Evolutionary conservation across 176 grass and related monocot species (phyloP).

Genomic region (Olyra latifolia): DNA sequence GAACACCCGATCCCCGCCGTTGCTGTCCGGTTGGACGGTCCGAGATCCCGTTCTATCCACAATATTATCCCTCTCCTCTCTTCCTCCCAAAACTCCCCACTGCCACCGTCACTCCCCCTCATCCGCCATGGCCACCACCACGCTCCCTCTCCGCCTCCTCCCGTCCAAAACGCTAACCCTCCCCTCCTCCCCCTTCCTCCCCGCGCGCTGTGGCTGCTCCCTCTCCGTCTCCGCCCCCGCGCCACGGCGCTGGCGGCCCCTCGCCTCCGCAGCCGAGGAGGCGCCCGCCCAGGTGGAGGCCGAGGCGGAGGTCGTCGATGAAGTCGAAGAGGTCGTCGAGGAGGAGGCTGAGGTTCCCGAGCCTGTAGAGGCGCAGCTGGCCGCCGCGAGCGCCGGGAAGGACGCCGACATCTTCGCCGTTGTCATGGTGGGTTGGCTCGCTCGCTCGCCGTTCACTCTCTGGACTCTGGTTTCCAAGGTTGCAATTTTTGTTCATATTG

Average conservation of each 20-base stretch:
- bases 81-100: neutral
- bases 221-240: neutral
- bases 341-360: constrained; percentile 44
- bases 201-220: neutral
- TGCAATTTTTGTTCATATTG: neutral
- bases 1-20: neutral
- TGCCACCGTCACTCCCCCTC: neutral
- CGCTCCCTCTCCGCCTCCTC: constrained; percentile 54
- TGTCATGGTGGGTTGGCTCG: constrained; percentile 62
- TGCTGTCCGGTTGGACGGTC: neutral
- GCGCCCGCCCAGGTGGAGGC: constrained; percentile 33
- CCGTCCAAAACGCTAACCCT: constrained; percentile 23
- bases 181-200: neutral
- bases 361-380: constrained; percentile 68
- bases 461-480: neutral
- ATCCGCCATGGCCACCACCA: constrained; percentile 47
- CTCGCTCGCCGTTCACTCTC: neutral
- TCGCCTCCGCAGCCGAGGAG: constrained; percentile 47
- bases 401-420: constrained; percentile 89
- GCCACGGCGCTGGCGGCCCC: constrained; percentile 23
- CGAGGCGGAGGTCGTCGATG: constrained; percentile 20
- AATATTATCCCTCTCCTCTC: constrained; percentile 45
- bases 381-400: constrained; percentile 53
- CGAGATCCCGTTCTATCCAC: constrained; percentile 38
- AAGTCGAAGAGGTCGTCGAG: constrained; percentile 21